Percentiles rank a stretch among this genome's conserved stretches.
Conservation (phyloP, 2,329 filamentous ascomycete species). For the Cladosporium sp. region DNA sequence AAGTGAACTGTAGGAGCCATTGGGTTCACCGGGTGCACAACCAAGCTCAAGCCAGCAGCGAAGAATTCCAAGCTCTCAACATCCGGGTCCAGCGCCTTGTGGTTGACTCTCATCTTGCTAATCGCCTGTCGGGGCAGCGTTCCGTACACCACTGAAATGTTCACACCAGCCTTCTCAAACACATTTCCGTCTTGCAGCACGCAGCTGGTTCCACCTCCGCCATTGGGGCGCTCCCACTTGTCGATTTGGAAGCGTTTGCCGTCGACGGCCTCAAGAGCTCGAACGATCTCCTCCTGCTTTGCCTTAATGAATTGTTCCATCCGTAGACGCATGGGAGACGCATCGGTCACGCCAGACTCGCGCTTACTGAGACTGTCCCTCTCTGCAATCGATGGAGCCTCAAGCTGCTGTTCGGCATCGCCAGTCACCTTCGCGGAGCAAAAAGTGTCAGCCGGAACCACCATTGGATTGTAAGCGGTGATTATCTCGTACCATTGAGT, state of each 20-base stretch:
- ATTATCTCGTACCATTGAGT: constrained; percentile 56
- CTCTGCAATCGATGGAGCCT: constrained; percentile 74
- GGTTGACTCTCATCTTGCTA: constrained; percentile 88
- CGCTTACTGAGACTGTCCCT: constrained; percentile 79
- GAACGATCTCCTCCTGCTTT: constrained; percentile 85
- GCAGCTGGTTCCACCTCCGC: constrained; percentile 90
- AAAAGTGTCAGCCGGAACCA: constrained; percentile 1
- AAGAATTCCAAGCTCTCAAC: constrained; percentile 91
- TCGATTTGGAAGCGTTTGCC: constrained; percentile 79
- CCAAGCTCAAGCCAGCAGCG: constrained; percentile 87
- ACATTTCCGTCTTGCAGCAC: constrained; percentile 95
- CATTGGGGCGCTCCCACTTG: constrained; percentile 82
- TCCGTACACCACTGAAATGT: constrained; percentile 93
- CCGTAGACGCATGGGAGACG: constrained; percentile 92
- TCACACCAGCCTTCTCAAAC: constrained; percentile 96
- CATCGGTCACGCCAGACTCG: constrained; percentile 69
- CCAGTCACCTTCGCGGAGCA: constrained; percentile 37
- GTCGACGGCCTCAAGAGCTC: constrained; percentile 79
- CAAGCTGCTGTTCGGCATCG: constrained; percentile 45
- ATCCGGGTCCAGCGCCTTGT: constrained; percentile 80
- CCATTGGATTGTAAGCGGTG: not conserved
- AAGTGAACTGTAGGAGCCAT: constrained; percentile 97
- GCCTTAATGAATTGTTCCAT: constrained; percentile 97
- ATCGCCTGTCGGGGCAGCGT: constrained; percentile 84
- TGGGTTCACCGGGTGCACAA: constrained; percentile 90